Percentiles rank a stretch among this genome's conserved stretches.
phyloP scores from a whole-genome alignment of 495 filamentous ascomycete genomes.

The Elasticomyces elasticus region DNA sequence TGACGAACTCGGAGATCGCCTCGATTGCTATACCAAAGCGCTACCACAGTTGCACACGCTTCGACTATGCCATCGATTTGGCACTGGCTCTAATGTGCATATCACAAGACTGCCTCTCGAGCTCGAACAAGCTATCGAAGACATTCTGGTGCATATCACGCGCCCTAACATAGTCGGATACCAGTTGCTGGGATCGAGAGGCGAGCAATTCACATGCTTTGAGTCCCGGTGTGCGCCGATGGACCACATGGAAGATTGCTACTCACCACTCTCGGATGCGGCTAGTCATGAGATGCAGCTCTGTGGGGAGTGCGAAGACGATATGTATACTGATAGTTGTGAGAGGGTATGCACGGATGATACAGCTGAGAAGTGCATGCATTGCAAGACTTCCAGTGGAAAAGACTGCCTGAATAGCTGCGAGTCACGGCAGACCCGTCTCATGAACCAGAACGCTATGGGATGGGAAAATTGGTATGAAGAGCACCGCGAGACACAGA shows the following conservation, averaged over 20 bases:
- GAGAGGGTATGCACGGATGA: neutral
- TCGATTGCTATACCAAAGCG: neutral
- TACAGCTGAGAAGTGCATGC: neutral
- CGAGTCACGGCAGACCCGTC: neutral
- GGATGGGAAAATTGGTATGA: neutral
- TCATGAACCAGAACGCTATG: neutral
- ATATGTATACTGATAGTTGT: neutral
- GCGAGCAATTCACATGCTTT: constrained; percentile 1
- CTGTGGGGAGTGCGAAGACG: neutral
- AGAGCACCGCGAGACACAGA: neutral
- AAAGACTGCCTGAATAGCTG: neutral
- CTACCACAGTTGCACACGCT: constrained; percentile 5
- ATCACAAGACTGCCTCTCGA: constrained; percentile 13
- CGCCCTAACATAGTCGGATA: neutral
- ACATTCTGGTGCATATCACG: neutral
- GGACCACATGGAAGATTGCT: neutral
- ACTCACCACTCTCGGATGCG: neutral
- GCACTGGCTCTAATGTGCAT: constrained; percentile 5
- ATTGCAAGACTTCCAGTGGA: neutral
- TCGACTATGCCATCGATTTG: constrained; percentile 12
- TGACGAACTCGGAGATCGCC: neutral
- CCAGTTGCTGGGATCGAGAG: neutral
- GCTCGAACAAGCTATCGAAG: constrained; percentile 4
- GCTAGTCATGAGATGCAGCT: neutral
- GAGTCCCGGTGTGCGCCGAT: neutral